phyloP scores from a whole-genome alignment of 2,329 filamentous ascomycete genomes.

The Aphanoascus verrucosus region DNA sequence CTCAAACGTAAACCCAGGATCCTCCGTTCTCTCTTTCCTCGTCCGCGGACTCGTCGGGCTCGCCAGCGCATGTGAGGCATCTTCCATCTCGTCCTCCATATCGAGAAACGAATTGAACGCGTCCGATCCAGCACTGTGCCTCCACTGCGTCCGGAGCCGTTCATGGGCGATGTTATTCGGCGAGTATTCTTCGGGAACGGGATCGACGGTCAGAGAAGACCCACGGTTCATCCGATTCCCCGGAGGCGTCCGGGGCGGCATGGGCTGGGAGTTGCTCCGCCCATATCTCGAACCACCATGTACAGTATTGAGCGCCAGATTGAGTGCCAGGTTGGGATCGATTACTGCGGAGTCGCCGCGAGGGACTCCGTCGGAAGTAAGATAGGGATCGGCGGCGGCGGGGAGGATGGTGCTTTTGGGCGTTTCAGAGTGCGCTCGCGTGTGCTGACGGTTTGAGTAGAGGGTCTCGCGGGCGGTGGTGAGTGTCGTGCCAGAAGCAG shows the following conservation, averaged over 20 bases:
- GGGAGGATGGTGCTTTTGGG: conserved; percentile 38
- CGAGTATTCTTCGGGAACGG: conserved; percentile 23
- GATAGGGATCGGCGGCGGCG: conserved; percentile 10
- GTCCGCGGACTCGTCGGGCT: conserved; percentile 22
- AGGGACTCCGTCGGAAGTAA: conserved; percentile 11
- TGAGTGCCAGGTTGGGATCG: conserved; percentile 20
- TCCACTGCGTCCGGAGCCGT: conserved; percentile 30
- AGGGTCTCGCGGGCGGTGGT: conserved; percentile 45
- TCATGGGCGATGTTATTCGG: conserved; percentile 24
- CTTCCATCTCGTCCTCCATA: conserved; percentile 35
- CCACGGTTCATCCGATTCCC: conserved; percentile 28
- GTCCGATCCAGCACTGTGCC: conserved; percentile 33
- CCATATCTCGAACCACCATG: conserved; percentile 41
- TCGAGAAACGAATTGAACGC: conserved; percentile 34
- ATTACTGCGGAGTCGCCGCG: conserved; percentile 6
- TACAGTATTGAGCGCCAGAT: conserved; percentile 13
- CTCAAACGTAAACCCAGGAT: conserved; percentile 41
- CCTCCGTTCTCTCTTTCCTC: conserved; percentile 26
- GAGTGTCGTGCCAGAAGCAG: conserved; percentile 52
- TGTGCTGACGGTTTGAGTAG: conserved; percentile 51
- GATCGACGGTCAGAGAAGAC: conserved; percentile 19
- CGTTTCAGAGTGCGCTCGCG: conserved; percentile 58
- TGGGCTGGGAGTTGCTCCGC: conserved; percentile 40
- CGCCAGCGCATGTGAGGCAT: conserved; percentile 16
- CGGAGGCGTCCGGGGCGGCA: conserved; percentile 39